Base-by-base conservation (phyloP, 345 rosid genomes). In the Eucalyptus tenuipes region DNA sequence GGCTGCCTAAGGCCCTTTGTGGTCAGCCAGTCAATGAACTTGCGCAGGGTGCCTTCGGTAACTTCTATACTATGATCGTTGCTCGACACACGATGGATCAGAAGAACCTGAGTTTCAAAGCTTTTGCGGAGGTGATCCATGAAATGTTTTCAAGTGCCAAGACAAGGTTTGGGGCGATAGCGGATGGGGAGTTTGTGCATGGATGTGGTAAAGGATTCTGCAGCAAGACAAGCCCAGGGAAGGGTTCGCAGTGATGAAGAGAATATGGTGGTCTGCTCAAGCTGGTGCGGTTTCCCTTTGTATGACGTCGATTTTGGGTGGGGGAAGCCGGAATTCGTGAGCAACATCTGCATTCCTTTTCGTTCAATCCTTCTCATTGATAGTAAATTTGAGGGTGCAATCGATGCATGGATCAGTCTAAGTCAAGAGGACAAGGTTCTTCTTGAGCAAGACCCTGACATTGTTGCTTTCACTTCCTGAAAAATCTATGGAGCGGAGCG, bases 241-340 rank as follows among this genome's bases (percentile, higher is more conserved):
- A 88, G 85, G 33, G 4, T 45, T 47, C 13, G 29, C 37, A 86
- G 87, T 68, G 89, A 88, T 44, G 87, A 91, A 47, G 50, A 47
- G 4, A 89, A 93, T 33, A 29, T 92, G 27, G 91, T 88, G 31
- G 20, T 90, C 8, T 90, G 89, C 64, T 90, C 89, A 17, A 92
- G 95, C 87, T 90, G 91, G 89, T 91, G 93, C 59, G 89, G 89
- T 31, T 92, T 93, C 14, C 92, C 93, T 4, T 55, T 88, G 53
- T 94, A 91, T 24, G 95, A 89, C 68, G 91, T 90, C 4, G 93
- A 95, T 88, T 95, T 93, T 16, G 95, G 96, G 8, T 95, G 96
- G 96, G 95, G 95, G 66, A 91, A 88, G 50, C 96, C 95, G 22
- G 89, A 44, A 66, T 90, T 92, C 94, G 92, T 93, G 29, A 90